Conservation (phyloP, 1,284 basidiomycete species). For the Mycosarcoma maydis region DNA sequence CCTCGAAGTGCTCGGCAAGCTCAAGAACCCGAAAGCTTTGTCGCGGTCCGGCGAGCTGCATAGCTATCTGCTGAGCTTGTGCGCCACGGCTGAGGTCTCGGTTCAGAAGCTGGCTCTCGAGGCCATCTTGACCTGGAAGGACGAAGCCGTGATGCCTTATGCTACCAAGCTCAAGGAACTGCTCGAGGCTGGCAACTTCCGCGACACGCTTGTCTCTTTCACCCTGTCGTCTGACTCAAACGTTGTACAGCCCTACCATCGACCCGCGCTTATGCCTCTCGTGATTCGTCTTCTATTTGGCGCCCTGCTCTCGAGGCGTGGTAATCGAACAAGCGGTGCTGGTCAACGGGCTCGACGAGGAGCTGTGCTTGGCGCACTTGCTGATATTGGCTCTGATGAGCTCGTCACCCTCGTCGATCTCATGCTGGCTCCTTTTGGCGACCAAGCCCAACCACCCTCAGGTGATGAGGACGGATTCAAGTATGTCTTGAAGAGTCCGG, state of each 20-base stretch:
- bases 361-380: slow-evolving; percentile 80
- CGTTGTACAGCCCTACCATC: slow-evolving; percentile 74
- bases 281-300: slow-evolving; percentile 86
- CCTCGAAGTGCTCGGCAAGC: slow-evolving; percentile 86
- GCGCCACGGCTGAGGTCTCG: slow-evolving; percentile 84
- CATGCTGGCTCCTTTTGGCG: slow-evolving; percentile 83
- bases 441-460: slow-evolving; percentile 43
- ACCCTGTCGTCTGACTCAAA: slow-evolving; percentile 65
- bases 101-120: slow-evolving; percentile 82
- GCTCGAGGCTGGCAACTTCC: slow-evolving; percentile 85
- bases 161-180: slow-evolving; percentile 77
- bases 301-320: slow-evolving; percentile 83
- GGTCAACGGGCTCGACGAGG: slow-evolving; percentile 73
- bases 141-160: slow-evolving; percentile 75
- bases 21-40: slow-evolving; percentile 88
- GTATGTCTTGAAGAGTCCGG: slow-evolving; percentile 36
- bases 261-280: slow-evolving; percentile 78
- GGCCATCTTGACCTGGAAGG: slow-evolving; percentile 86
- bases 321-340: slow-evolving; percentile 73
- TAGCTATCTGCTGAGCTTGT: slow-evolving; percentile 76
- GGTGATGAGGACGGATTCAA: slow-evolving; percentile 30
- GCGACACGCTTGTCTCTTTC: slow-evolving; percentile 84
- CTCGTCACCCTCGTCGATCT: slow-evolving; percentile 82
- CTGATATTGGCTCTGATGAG: slow-evolving; percentile 78
- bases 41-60: slow-evolving; percentile 77